A percentile compares a stretch with the other conserved stretches of the same genome.
These are phyloP conservation scores for Pleurozium schreberi DNA, from an alignment of 225 moss, liverwort and hornwort genomes.

Conservation along the genomic window DNA sequence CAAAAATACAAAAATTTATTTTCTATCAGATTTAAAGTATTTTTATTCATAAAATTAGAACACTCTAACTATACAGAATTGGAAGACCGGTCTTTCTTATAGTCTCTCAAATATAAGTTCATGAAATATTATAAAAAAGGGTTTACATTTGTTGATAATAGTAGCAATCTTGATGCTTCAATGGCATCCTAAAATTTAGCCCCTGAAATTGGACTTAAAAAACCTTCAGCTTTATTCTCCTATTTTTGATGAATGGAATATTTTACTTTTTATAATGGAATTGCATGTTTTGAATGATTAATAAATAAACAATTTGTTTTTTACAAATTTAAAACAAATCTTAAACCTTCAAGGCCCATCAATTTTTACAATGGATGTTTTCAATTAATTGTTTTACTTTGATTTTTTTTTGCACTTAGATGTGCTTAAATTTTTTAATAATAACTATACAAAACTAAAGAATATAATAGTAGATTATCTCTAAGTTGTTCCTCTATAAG, in stretches of 20 bases:
- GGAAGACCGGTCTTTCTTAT: too few relatives aligned
- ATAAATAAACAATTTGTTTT: too few relatives aligned
- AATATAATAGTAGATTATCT: too few relatives aligned
- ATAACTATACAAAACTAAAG: too few relatives aligned
- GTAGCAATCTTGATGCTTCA: background rate
- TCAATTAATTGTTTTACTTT: too few relatives aligned
- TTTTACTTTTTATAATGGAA: background rate
- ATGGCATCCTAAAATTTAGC: background rate
- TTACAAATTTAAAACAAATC: background rate
- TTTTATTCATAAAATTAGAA: background rate
- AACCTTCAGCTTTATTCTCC: accelerated
- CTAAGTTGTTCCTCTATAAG: too few relatives aligned
- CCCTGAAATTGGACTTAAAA: background rate
- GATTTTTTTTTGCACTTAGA: too few relatives aligned
- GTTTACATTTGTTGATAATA: background rate
- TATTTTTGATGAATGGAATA: background rate
- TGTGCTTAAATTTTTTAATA: too few relatives aligned
- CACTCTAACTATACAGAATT: too few relatives aligned
- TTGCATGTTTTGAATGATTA: background rate
- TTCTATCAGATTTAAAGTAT: accelerated
- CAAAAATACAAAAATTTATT: too few relatives aligned
- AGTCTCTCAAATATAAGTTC: background rate
- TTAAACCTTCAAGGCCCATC: too few relatives aligned
- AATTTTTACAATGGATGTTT: too few relatives aligned
- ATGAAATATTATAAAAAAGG: background rate